Conservation (phyloP, 495 filamentous ascomycete genomes). For the Umbilicaria muhlenbergii region DNA sequence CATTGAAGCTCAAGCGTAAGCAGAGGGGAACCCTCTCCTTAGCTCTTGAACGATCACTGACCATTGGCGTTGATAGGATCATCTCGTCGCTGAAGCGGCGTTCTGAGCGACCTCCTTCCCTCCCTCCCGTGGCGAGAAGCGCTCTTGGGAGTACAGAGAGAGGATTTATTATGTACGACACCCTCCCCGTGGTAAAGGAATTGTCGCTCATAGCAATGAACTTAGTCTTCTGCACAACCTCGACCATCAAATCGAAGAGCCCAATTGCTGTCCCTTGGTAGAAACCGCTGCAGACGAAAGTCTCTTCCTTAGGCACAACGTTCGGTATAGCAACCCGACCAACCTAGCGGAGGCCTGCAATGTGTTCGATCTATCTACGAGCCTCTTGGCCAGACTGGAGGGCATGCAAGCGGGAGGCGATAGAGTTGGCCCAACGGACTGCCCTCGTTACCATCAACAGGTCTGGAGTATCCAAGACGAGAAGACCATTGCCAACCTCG, state of each 20-base stretch:
- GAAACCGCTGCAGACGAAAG: conserved; percentile 8
- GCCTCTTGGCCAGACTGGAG: conserved; percentile 7
- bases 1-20: conserved; percentile 1
- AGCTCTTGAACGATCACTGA: neutral
- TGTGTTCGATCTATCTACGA: conserved; percentile 6
- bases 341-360: conserved; percentile 2
- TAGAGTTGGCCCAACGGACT: neutral
- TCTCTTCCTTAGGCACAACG: conserved; percentile 10
- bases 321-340: neutral
- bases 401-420: neutral
- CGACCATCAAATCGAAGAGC: conserved; percentile 2
- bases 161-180: neutral
- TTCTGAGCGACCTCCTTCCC: neutral
- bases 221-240: conserved; percentile 9
- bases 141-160: neutral
- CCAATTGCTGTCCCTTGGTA: neutral
- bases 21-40: conserved; percentile 1
- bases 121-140: neutral
- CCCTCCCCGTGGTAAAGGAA: neutral
- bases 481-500: conserved; percentile 12
- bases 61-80: neutral
- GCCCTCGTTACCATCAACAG: neutral
- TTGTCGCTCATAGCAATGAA: neutral
- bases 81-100: neutral
- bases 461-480: neutral